Conservation (phyloP, 2,329 filamentous ascomycete species). For the Scedosporium minutisporum region DNA sequence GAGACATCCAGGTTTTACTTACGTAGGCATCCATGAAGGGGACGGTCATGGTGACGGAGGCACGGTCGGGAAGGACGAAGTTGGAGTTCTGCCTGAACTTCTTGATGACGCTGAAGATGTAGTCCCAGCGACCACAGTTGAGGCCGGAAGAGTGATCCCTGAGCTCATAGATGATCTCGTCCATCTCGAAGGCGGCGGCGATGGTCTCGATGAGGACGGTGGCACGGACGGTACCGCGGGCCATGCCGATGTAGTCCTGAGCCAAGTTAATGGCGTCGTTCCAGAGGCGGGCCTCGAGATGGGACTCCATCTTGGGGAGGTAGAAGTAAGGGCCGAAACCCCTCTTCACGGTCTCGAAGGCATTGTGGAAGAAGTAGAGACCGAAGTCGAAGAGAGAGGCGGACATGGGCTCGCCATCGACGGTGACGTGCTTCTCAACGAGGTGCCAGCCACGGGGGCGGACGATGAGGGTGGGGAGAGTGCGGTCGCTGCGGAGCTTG, state of each 20-base stretch:
- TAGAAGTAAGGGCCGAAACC: constrained; percentile 95
- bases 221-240: constrained; percentile 82
- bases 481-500: constrained; percentile 86
- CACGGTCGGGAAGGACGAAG: constrained; percentile 89
- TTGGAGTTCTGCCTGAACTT: constrained; percentile 92
- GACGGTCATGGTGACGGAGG: constrained; percentile 89
- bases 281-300: constrained; percentile 94
- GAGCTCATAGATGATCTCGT: constrained; percentile 99
- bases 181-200: constrained; percentile 97
- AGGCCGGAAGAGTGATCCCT: constrained; percentile 91
- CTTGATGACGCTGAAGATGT: constrained; percentile 99
- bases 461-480: constrained; percentile 79
- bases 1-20: constrained; percentile 8
- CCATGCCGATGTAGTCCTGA: constrained; percentile 87
- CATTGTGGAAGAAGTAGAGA: constrained; percentile 99
- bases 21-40: constrained; percentile 96
- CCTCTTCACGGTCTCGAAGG: constrained; percentile 71
- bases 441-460: constrained; percentile 96
- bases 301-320: constrained; percentile 95
- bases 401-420: constrained; percentile 91
- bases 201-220: constrained; percentile 98
- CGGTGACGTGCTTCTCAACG: constrained; percentile 94
- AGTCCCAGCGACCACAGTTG: constrained; percentile 98
- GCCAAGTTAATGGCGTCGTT: constrained; percentile 95
- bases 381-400: constrained; percentile 93